Evolutionary conservation across 352 stramenopile species (phyloP), one percentile per base, ranked within the genome.

Genomic region (Saprolegnia diclina): DNA sequence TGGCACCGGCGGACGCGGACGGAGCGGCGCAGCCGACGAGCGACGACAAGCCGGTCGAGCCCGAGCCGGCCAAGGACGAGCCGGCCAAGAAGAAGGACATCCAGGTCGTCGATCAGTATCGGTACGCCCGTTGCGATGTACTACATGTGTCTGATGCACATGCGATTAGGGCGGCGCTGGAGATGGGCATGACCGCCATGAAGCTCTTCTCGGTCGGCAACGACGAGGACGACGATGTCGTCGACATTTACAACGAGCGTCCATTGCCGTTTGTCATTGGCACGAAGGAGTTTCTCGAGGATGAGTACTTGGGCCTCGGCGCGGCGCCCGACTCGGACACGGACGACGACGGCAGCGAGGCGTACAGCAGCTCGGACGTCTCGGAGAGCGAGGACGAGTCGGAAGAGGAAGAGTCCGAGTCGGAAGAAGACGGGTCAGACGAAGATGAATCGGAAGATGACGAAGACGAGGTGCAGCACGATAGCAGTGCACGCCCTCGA

Each of bases 231-330:
- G 80, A 84, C 52, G 79, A 80, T 45, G 83, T 94, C 42, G 63
- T 92, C 53, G 87, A 95, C 61, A 95, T 95, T 65, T 95, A 95
- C 77, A 95, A 95, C 71, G 83, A 93, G 75, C 81, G 86, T 0
- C 85, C 87, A 29, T 66, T 95, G 71, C 87, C 87, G 18, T 94
- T 92, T 70, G 91, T 95, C 66, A 95, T 95, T 69, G 87, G 87
- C 5, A 95, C 85, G 22, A 77, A 79, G 32, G 87, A 93, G 73
- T 95, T 94, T 67, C 71, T 93, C 0, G 87, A 93, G 52, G 85
- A 93, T 61, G 85, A 93, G 71, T 91, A 85, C 62, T 78, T 93
- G 16, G 87, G 87, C 10, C 65, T 95, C 14, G 85, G 87, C 13
- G 85, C 83, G 0, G 81, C 84, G 0, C 86, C 86, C 0, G 86